These are phyloP conservation scores for Cyphellophora europaea DNA, from an alignment of 2,329 filamentous ascomycete genomes.

Conservation along the genomic window DNA sequence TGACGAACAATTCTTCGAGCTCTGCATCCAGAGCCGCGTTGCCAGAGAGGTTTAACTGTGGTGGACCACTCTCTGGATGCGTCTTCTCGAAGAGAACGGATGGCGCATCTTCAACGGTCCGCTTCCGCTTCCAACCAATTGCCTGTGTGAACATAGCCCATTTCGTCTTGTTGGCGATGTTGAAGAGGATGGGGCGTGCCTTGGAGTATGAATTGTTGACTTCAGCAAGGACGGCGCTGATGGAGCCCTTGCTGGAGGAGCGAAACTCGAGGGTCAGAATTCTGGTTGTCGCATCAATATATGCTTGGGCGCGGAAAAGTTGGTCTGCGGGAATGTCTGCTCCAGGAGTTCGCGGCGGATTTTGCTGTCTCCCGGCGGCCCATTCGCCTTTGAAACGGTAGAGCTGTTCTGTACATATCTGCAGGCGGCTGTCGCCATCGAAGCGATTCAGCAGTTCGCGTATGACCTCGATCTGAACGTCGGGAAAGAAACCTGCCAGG, in stretches of 20 bases:
- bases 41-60: constrained; percentile 31
- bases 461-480: constrained; percentile 37
- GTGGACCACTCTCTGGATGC: constrained; percentile 19
- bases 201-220: constrained; percentile 36
- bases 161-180: constrained; percentile 30
- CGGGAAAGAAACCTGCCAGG: constrained; percentile 35
- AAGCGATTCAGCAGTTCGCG: constrained; percentile 37
- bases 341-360: constrained; percentile 20
- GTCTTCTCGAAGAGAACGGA: constrained; percentile 29
- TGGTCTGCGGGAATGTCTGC: constrained; percentile 29
- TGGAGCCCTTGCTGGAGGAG: constrained; percentile 31
- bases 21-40: constrained; percentile 34
- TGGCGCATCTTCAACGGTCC: constrained; percentile 29
- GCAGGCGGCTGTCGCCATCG: constrained; percentile 35
- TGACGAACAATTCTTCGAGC: constrained; percentile 27
- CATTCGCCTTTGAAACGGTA: constrained; percentile 36
- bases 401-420: constrained; percentile 38
- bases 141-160: constrained; percentile 36
- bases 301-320: constrained; percentile 33
- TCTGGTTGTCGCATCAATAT: constrained; percentile 30
- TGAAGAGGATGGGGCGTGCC: constrained; percentile 33
- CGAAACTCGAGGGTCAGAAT: constrained; percentile 34
- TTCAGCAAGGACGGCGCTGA: constrained; percentile 39
- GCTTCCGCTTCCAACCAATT: constrained; percentile 32
- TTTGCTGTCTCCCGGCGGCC: constrained; percentile 37